Conservation (phyloP, 345 rosid genomes). For the Populus nigra region DNA sequence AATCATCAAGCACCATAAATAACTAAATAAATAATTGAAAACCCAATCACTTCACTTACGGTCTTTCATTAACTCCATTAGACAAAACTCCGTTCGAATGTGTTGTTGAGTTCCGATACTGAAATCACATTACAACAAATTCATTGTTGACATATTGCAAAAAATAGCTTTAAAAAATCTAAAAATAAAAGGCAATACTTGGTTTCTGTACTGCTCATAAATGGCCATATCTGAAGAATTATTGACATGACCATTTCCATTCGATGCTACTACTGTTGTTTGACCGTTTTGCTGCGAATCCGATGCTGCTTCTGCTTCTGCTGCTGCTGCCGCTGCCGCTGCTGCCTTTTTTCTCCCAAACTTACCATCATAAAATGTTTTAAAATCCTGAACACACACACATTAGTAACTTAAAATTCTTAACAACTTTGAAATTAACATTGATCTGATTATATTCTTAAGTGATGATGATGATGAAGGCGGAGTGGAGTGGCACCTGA, state of each 20-base stretch:
- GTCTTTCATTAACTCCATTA: conserved; percentile 48
- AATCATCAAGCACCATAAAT: neutral
- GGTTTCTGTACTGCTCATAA: conserved; percentile 60
- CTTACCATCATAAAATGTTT: conserved; percentile 73
- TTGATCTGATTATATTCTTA: neutral
- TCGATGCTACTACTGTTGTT: conserved; percentile 34
- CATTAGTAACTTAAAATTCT: conserved; percentile 29
- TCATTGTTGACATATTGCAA: neutral
- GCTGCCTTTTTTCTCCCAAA: conserved; percentile 80
- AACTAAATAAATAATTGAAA: neutral
- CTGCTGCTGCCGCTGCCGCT: conserved; percentile 17
- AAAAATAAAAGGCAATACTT: conserved; percentile 37
- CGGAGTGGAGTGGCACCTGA: conserved; percentile 44
- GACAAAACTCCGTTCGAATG: conserved; percentile 37
- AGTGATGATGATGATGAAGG: neutral
- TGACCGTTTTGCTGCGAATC: conserved; percentile 30
- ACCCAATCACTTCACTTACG: conserved; percentile 42
- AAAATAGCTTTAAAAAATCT: neutral
- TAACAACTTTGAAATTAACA: neutral
- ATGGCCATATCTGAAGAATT: conserved; percentile 59
- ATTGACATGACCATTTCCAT: conserved; percentile 45
- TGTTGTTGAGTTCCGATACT: conserved; percentile 36
- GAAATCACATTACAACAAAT: conserved; percentile 20
- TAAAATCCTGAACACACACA: conserved; percentile 59
- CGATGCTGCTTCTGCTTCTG: conserved; percentile 22